A percentile compares a stretch with the other conserved stretches of the same genome.
phyloP scores from a whole-genome alignment of 352 stramenopile genomes.

The Pythium insidiosum region DNA sequence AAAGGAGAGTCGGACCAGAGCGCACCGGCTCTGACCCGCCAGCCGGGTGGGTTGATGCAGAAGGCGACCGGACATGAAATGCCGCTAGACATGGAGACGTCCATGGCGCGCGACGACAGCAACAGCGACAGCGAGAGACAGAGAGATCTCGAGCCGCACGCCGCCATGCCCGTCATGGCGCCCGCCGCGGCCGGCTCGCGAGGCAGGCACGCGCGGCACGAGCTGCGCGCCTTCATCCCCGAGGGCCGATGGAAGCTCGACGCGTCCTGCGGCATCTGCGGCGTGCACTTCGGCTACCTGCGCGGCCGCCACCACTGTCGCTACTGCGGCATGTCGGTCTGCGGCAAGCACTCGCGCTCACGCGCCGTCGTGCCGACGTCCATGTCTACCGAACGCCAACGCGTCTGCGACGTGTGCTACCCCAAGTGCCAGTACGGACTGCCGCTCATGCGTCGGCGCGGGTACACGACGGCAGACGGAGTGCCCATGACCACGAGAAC shows the following conservation, averaged over 20 bases:
- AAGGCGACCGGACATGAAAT: too few species aligned
- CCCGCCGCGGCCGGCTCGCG: constrained; percentile 15
- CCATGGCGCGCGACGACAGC: too few species aligned
- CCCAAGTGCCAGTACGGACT: constrained; percentile 31
- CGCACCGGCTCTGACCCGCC: too few species aligned
- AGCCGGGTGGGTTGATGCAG: too few species aligned
- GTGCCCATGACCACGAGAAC: too few species aligned
- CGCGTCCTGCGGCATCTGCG: too few species aligned
- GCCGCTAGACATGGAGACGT: too few species aligned
- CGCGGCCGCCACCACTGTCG: constrained; percentile 73
- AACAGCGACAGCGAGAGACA: too few species aligned
- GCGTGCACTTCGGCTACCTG: constrained; percentile 43
- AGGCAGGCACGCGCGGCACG: too few species aligned
- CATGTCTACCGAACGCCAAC: constrained; percentile 54
- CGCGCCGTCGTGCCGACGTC: constrained; percentile 57
- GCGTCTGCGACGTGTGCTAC: constrained; percentile 69
- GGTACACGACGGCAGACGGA: constrained; percentile 7
- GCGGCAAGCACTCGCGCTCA: constrained; percentile 60
- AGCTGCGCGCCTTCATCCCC: too few species aligned
- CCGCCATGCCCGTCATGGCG: constrained; percentile 5
- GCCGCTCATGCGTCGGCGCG: constrained; percentile 13
- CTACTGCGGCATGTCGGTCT: constrained; percentile 68
- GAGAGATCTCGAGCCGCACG: not conserved
- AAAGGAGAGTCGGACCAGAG: too few species aligned
- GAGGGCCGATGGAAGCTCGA: constrained; percentile 50